Evolutionary conservation across 768 basidiomycete genomes (phyloP).

Genomic region (Amanita rubescens): DNA sequence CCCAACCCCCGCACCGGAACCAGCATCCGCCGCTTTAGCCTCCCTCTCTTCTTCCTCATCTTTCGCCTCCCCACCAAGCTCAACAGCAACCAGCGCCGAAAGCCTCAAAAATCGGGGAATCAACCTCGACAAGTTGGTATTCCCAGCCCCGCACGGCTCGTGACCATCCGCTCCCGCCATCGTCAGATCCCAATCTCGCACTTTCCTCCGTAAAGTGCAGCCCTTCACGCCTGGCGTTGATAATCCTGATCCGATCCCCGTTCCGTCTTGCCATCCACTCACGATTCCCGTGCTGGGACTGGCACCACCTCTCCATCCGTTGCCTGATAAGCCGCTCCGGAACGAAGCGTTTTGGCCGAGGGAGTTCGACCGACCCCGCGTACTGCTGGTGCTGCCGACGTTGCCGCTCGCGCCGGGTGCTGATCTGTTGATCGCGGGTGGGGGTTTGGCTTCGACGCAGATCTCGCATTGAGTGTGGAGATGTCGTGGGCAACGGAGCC

Average conservation of each 20-base stretch:
- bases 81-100: slow-evolving; percentile 71
- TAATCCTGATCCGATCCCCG: slow-evolving; percentile 67
- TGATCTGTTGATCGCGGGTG: slow-evolving; percentile 9
- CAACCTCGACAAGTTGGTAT: slow-evolving; percentile 58
- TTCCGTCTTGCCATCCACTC: slow-evolving; percentile 69
- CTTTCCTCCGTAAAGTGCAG: slow-evolving; percentile 50
- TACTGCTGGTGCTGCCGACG: slow-evolving; percentile 17
- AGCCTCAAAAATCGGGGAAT: slow-evolving; percentile 69
- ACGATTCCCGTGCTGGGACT: slow-evolving; percentile 37
- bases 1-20: neutral
- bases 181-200: slow-evolving; percentile 11
- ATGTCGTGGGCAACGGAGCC: slow-evolving; percentile 65
- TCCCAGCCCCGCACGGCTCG: slow-evolving; percentile 37
- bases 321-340: neutral
- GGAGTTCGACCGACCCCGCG: neutral
- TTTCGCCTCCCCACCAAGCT: slow-evolving; percentile 64
- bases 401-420: slow-evolving; percentile 19
- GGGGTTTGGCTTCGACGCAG: slow-evolving; percentile 57
- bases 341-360: neutral
- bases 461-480: slow-evolving; percentile 69
- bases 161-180: slow-evolving; percentile 9
- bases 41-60: slow-evolving; percentile 38
- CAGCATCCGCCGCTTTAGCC: slow-evolving; percentile 6
- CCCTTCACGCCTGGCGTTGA: slow-evolving; percentile 48
- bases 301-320: neutral